phyloP scores from a whole-genome alignment of 306 rosid genomes.

The Malus domestica region ASM211411v1 NC_041802.1:3529001-3529500 shows the following conservation, averaged over 20 bases:
- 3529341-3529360: not conserved
- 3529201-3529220: conserved; percentile 8
- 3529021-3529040: conserved; percentile 59
- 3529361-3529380: not conserved
- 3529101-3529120: not conserved
- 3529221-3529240: conserved; percentile 10
- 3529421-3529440: conserved; percentile 6
- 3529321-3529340: not conserved
- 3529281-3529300: not conserved
- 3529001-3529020: conserved; percentile 51
- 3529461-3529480: not conserved
- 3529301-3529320: not conserved
- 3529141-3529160: conserved; percentile 23
- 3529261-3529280: not conserved
- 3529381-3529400: not conserved
- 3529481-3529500: not conserved
- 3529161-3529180: not conserved
- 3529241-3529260: not conserved
- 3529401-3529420: not conserved
- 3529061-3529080: conserved; percentile 29
- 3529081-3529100: conserved; percentile 2
- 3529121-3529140: conserved; percentile 35
- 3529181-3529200: conserved; percentile 23
- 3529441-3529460: not conserved
- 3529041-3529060: conserved; percentile 15